Percentiles rank a stretch among this genome's conserved stretches.
phyloP scores from a whole-genome alignment of 768 basidiomycete genomes.

The Pisolithus orientalis region DNA sequence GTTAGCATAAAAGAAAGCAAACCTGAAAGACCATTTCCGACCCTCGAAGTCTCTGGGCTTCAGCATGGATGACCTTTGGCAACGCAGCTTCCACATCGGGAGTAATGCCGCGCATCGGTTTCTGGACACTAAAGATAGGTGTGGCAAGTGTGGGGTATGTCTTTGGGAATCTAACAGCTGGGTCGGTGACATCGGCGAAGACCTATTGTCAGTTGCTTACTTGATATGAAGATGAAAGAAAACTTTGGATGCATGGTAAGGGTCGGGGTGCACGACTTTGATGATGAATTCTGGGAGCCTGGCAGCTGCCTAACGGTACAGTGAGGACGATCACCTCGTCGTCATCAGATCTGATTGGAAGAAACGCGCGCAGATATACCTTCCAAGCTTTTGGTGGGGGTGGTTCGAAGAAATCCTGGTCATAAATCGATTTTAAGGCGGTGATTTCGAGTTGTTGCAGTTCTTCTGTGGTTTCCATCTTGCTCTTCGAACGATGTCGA shows the following conservation, averaged over 20 bases:
- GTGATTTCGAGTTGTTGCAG: constrained; percentile 66
- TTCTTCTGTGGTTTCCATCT: constrained; percentile 72
- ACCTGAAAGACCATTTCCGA: constrained; percentile 79
- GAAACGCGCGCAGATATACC: constrained; percentile 32
- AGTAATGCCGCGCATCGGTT: constrained; percentile 52
- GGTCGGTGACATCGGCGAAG: neutral
- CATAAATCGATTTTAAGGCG: constrained; percentile 75
- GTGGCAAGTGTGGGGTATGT: constrained; percentile 73
- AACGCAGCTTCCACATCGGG: constrained; percentile 53
- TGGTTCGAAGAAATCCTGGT: constrained; percentile 65
- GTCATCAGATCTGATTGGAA: neutral
- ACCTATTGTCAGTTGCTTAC: constrained; percentile 33
- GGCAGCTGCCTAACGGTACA: constrained; percentile 47
- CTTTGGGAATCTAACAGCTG: constrained; percentile 57
- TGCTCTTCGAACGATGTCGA: constrained; percentile 7
- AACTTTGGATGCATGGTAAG: constrained; percentile 48
- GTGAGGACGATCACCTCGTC: neutral
- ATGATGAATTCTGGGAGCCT: constrained; percentile 74
- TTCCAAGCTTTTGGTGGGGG: constrained; percentile 83
- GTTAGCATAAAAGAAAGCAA: constrained; percentile 6
- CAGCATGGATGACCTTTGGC: constrained; percentile 52
- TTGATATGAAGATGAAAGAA: constrained; percentile 64
- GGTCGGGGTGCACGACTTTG: constrained; percentile 60
- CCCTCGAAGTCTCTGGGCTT: constrained; percentile 61
- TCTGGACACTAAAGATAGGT: constrained; percentile 63